Evolutionary conservation across 257 asterid genomes (phyloP), one percentile per base, ranked within the genome.

Genomic region (Datura wrightii): DNA sequence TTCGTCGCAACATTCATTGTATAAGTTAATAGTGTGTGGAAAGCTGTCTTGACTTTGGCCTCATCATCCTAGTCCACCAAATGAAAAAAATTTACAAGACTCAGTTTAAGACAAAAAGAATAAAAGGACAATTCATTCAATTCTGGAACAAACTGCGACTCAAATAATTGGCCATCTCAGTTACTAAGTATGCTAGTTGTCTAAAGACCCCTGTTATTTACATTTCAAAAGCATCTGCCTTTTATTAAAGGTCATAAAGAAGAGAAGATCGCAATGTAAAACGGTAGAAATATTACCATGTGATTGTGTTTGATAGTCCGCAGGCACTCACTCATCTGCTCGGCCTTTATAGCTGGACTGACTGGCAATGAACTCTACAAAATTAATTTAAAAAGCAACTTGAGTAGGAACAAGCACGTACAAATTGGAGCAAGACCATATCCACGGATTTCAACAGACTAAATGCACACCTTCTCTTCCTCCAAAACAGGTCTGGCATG

Each of bases 291-390:
- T 10, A 83, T 83, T 89, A 96, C 98, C 97, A 90, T 92, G 89
- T 93, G 93, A 83, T 60, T 93, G 86, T 94, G 99, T 87, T 97
- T 93, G 58, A 97, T 93, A 62, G 90, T 88, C 85, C 96, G 87
- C 44, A 97, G 84, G 90, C 98, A 95, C 92, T 95, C 98, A 84
- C 97, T 92, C 97, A 97, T 94, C 84, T 88, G 95, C 88, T 94
- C 98, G 48, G 92, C 89, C 88, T 91, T 95, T 69, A 98, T 92
- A 85, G 97, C 99, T 83, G 97, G 98, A 81, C 92, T 91, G 85
- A 93, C 81, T 54, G 98, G 96, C 85, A 97, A 85, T 54, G 87
- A 93, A 90, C 97, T 95, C 99, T 97, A 93, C 81, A 86, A 1
- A 44, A 59, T 50, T 34, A 60, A 59, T 87, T 84, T 53, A 69